These are phyloP conservation scores for Fusarium luffae DNA, from an alignment of 2,329 filamentous ascomycete genomes.

Conservation along the genomic window DNA sequence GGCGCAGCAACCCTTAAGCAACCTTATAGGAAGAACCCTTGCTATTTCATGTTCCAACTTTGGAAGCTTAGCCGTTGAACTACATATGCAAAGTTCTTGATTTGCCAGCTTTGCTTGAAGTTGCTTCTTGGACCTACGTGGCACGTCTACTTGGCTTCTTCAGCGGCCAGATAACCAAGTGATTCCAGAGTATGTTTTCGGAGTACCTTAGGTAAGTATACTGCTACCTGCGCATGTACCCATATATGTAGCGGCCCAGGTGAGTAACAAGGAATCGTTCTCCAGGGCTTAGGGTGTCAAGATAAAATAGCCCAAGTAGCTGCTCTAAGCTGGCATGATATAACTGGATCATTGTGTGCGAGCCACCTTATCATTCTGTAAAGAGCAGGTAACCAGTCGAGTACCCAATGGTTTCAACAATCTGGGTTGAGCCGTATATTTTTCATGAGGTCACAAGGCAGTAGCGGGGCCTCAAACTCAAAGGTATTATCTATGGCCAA, in stretches of 20 bases:
- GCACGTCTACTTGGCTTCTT: background rate
- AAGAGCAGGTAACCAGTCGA: no score
- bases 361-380: no score
- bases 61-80: background rate
- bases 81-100: slow-evolving; percentile 4
- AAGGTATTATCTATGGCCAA: no score
- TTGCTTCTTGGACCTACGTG: background rate
- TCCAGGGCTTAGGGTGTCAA: background rate
- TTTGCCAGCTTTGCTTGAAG: background rate
- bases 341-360: background rate
- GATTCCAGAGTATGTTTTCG: background rate
- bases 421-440: no score
- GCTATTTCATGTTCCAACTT: background rate
- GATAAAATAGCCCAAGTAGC: background rate
- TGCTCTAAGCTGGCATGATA: background rate
- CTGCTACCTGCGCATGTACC: background rate
- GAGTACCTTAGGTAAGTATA: no score
- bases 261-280: background rate
- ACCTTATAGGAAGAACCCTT: background rate
- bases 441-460: no score
- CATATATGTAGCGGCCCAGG: background rate
- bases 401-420: no score
- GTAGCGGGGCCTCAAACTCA: no score
- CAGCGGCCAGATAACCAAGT: background rate
- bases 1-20: background rate